phyloP scores from a whole-genome alignment of 768 basidiomycete genomes.

The Mycena leptocephala region DNA sequence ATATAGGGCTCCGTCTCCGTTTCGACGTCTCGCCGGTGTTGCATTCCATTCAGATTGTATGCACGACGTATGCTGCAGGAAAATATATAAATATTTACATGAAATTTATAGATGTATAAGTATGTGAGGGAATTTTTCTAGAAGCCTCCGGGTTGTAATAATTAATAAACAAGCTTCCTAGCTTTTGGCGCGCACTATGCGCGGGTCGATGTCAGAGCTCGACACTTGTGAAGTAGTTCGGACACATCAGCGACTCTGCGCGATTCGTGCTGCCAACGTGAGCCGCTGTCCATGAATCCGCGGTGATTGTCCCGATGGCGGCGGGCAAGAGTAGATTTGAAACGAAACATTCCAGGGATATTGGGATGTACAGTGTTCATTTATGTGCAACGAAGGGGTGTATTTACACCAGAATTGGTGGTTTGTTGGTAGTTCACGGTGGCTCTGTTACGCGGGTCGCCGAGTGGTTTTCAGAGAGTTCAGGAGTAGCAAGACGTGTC shows the following conservation, averaged over 20 bases:
- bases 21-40: constrained; percentile 5
- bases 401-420: constrained; percentile 6
- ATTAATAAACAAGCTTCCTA: constrained; percentile 1
- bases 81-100: neutral
- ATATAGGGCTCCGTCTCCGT: no score
- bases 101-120: neutral
- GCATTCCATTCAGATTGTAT: constrained; percentile 7
- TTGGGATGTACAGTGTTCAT: constrained; percentile 4
- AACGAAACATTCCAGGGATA: neutral
- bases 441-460: neutral
- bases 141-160: neutral
- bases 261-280: no score
- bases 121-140: neutral
- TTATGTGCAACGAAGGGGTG: neutral
- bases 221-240: no score
- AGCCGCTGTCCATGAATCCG: no score
- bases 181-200: neutral
- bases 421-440: constrained; percentile 8
- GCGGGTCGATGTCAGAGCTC: no score
- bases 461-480: neutral
- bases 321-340: neutral
- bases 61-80: neutral
- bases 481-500: neutral
- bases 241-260: no score
- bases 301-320: no score